These are phyloP conservation scores for Calocera viscosa DNA, from an alignment of 768 basidiomycete genomes.

Conservation along the genomic window DNA sequence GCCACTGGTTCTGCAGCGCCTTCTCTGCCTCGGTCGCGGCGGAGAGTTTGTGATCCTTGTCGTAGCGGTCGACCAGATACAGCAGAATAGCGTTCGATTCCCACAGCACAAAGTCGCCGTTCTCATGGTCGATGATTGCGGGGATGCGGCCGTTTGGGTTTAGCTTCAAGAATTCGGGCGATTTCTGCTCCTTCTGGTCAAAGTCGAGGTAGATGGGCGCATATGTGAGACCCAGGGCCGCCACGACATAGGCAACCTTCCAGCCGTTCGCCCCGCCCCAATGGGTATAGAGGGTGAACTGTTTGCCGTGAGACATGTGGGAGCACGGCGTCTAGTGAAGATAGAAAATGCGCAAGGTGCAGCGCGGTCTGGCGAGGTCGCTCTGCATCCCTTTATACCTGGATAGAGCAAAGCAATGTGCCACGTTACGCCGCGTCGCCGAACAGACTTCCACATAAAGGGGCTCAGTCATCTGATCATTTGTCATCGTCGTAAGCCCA, in stretches of 20 bases:
- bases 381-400: too few species aligned
- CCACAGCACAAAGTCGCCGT: constrained; percentile 29
- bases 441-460: too few species aligned
- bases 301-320: constrained; percentile 5
- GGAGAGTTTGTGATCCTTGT: constrained; percentile 11
- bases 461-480: too few species aligned
- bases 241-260: not conserved
- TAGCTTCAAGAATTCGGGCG: not conserved
- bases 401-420: too few species aligned
- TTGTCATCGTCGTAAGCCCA: too few species aligned
- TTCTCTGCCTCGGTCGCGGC: constrained; percentile 11
- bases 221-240: constrained; percentile 1
- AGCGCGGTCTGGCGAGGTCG: too few species aligned
- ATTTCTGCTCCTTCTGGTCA: not conserved
- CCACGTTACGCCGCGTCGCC: too few species aligned
- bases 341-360: too few species aligned
- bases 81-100: constrained; percentile 11
- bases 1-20: constrained; percentile 10
- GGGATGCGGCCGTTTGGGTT: constrained; percentile 42
- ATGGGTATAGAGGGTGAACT: constrained; percentile 10
- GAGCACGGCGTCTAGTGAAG: constrained; percentile 12
- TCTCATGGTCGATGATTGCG: constrained; percentile 46
- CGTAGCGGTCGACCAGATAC: constrained; percentile 12
- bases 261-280: not conserved
- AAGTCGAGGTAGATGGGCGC: constrained; percentile 6